Evolutionary conservation across 2,329 filamentous ascomycete genomes (phyloP).

Genomic region (Fusarium citri): DNA sequence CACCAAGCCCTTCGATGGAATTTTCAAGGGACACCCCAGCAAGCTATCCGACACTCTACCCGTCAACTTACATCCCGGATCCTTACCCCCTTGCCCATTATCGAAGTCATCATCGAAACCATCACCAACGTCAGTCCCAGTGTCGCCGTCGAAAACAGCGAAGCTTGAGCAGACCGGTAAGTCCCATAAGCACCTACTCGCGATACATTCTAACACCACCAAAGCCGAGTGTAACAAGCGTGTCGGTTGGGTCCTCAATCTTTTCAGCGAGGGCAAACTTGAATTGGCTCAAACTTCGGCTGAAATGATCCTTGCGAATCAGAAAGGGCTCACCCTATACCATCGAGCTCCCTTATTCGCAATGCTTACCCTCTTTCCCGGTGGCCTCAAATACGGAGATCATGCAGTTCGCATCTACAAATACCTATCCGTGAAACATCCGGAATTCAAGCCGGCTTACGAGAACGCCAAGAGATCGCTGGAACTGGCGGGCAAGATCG

Average conservation of each 20-base stretch:
- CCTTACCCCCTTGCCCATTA: not conserved
- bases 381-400: not conserved
- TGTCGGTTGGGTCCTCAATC: not conserved
- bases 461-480: not conserved
- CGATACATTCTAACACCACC: not conserved
- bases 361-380: not conserved
- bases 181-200: not conserved
- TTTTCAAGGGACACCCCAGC: not conserved
- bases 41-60: not conserved
- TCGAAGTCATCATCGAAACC: not conserved
- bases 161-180: not conserved
- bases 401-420: not conserved
- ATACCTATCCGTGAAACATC: not conserved
- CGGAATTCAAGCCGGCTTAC: not conserved
- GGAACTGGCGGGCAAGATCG: not conserved
- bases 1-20: not conserved
- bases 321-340: not conserved
- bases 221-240: not conserved
- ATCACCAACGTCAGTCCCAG: not conserved
- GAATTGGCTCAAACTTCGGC: not conserved
- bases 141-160: not conserved
- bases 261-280: not conserved
- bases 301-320: not conserved
- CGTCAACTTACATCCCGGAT: not conserved
- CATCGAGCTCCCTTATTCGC: not conserved